Evolutionary conservation across 2,329 filamentous ascomycete species (phyloP), one percentile per base, ranked within the genome.

Genomic region (Orbilia javanica): DNA sequence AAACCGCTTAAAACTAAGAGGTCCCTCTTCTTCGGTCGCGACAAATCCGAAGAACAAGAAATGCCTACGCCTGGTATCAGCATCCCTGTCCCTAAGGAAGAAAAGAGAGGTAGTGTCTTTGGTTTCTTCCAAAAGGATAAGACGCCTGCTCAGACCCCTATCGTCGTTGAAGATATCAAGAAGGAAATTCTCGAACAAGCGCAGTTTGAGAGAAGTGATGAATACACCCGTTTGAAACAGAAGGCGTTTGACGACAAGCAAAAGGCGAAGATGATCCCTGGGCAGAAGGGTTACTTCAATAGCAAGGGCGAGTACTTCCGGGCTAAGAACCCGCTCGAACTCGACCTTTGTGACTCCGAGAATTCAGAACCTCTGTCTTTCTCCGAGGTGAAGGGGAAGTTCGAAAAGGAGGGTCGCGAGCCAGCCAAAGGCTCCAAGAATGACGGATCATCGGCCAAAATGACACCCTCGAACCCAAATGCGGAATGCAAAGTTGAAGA

Each of bases 241-340:
- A 60, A 42, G 20, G 34, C 36, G 8, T 31, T 50, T 7, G 42
- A 22, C 11, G 57, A 39, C 10, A 31, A 44, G 11, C 29, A 71
- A 13, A 71, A 64, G n/a, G 15, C 44, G 10, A 66, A 57, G 48
- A 66, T 29, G 0, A 29, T 31, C 0, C 15, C 34, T 7, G 62
- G 50, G 11, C 18, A 46, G 20, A 60, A 62, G 4, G 67, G 74
- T 18, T 78, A 46, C 27, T 67, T 36, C 18, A 62, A 44, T 27
- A 57, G 20, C 6, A 62, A 64, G 13, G 74, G 74, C 11, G 46
- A 63, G 15, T 78, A 53, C 50, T 63, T 25, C 27, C n/a, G 67
- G 74, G 67, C 55, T 68, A 71, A 78, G 67, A 78, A 78, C 63
- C 74, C 53, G 3, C 62, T 78, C 1, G 74, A 78, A 52, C 52